phyloP scores from a whole-genome alignment of 2,329 filamentous ascomycete species.

The Colletotrichum agaves region DNA sequence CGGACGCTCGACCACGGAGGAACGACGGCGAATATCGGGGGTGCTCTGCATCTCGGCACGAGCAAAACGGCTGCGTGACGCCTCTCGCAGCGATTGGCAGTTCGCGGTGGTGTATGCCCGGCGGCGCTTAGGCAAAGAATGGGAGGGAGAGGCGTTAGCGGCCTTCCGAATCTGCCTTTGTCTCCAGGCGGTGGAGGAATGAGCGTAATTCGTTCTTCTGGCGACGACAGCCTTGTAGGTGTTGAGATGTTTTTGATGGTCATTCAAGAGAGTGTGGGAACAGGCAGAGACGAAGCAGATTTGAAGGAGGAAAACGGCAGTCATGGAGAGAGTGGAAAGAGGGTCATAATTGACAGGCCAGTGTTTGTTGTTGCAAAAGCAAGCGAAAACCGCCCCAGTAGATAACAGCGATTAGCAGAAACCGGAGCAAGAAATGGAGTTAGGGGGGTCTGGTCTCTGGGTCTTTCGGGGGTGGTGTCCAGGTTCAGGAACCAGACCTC shows the following conservation, averaged over 20 bases:
- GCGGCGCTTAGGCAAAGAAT: slow-evolving; percentile 51
- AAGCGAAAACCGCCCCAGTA: slow-evolving; percentile 24
- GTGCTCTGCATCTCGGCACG: slow-evolving; percentile 41
- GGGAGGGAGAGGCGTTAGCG: slow-evolving; percentile 48
- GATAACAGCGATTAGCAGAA: slow-evolving; percentile 32
- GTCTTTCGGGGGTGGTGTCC: slow-evolving; percentile 12
- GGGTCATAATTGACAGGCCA: slow-evolving; percentile 38
- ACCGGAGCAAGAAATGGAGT: slow-evolving; percentile 26
- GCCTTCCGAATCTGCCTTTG: slow-evolving; percentile 51
- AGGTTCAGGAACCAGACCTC: slow-evolving; percentile 23
- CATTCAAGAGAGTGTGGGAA: slow-evolving; percentile 57
- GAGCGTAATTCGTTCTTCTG: slow-evolving; percentile 51
- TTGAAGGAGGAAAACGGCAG: slow-evolving; percentile 55
- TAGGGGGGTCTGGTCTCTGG: slow-evolving; percentile 16
- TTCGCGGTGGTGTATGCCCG: slow-evolving; percentile 43
- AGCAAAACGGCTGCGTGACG: slow-evolving; percentile 42
- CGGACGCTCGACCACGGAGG: slow-evolving; percentile 51
- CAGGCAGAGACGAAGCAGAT: slow-evolving; percentile 59
- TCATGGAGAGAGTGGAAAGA: slow-evolving; percentile 54
- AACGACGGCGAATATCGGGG: slow-evolving; percentile 53
- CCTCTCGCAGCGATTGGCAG: slow-evolving; percentile 45
- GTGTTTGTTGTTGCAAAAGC: slow-evolving; percentile 32
- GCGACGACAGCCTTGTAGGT: slow-evolving; percentile 56
- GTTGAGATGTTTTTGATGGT: slow-evolving; percentile 53
- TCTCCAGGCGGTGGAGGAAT: slow-evolving; percentile 50